These are phyloP conservation scores for Ganoderma sinense DNA, from an alignment of 1,284 basidiomycete species.

Conservation along the genomic window DNA sequence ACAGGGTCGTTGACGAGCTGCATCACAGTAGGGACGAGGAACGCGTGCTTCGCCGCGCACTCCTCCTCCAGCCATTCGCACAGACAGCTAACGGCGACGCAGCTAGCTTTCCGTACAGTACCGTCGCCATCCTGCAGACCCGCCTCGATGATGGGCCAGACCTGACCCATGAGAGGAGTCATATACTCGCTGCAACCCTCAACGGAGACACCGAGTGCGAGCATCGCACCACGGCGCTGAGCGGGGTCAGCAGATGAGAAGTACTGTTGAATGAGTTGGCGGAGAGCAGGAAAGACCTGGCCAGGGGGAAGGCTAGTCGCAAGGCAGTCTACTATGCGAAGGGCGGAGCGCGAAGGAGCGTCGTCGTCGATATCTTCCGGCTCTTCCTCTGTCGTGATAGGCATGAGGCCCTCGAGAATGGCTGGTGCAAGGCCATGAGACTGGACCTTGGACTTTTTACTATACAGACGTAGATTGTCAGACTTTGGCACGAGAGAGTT, in stretches of 20 bases:
- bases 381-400: slow-evolving; percentile 91
- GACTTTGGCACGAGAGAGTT: background rate
- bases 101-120: slow-evolving; percentile 93
- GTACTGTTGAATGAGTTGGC: slow-evolving; percentile 83
- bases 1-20: slow-evolving; percentile 87
- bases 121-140: slow-evolving; percentile 89
- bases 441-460: slow-evolving; percentile 98
- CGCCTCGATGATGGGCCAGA: slow-evolving; percentile 95
- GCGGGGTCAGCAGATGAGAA: slow-evolving; percentile 83
- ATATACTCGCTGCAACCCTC: slow-evolving; percentile 99
- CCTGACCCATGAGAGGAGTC: slow-evolving; percentile 89
- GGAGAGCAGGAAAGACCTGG: slow-evolving; percentile 96
- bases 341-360: slow-evolving; percentile 91
- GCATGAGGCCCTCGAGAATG: slow-evolving; percentile 93
- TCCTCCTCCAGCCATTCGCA: slow-evolving; percentile 99
- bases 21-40: slow-evolving; percentile 93
- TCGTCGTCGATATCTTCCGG: slow-evolving; percentile 92
- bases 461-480: slow-evolving; percentile 39
- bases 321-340: slow-evolving; percentile 95
- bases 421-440: slow-evolving; percentile 85
- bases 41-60: slow-evolving; percentile 84
- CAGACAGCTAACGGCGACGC: slow-evolving; percentile 94
- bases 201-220: slow-evolving; percentile 95
- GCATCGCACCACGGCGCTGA: slow-evolving; percentile 92
- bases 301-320: slow-evolving; percentile 94